These are phyloP conservation scores for Chrysanthemum makinoi DNA, from an alignment of 129 eudicot genomes.

Conservation along the genomic window DNA sequence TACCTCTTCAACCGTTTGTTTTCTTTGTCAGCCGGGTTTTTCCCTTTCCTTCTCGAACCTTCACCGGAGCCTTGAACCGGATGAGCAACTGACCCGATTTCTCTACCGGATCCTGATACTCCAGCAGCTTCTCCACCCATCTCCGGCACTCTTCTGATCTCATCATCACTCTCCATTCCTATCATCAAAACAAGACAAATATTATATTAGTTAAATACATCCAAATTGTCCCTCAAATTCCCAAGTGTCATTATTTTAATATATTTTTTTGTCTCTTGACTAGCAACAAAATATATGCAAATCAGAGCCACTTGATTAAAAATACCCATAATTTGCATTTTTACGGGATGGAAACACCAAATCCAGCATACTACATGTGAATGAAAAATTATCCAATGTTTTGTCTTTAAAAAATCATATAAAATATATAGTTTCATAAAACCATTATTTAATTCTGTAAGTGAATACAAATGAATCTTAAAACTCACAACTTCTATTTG, in stretches of 20 bases:
- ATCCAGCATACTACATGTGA: no score
- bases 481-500: background rate
- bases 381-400: no score
- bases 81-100: slow-evolving; percentile 42
- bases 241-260: background rate
- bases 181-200: slow-evolving; percentile 1
- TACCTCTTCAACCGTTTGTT: slow-evolving; percentile 91
- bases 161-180: slow-evolving; percentile 99
- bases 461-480: background rate
- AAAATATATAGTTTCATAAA: background rate
- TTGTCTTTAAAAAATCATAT: no score
- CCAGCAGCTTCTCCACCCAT: slow-evolving; percentile 69
- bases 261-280: background rate
- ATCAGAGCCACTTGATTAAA: no score
- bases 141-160: slow-evolving; percentile 93
- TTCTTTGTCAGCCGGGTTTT: slow-evolving; percentile 92
- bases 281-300: slow-evolving; percentile 2
- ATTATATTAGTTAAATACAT: background rate
- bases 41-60: slow-evolving; percentile 67
- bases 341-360: no score
- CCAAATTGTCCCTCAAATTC: background rate
- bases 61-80: slow-evolving; percentile 52
- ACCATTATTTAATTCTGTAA: no score
- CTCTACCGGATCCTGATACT: slow-evolving; percentile 53
- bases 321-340: no score